phyloP scores from a whole-genome alignment of 2,329 filamentous ascomycete species.

The Clonostachys chloroleuca region DNA sequence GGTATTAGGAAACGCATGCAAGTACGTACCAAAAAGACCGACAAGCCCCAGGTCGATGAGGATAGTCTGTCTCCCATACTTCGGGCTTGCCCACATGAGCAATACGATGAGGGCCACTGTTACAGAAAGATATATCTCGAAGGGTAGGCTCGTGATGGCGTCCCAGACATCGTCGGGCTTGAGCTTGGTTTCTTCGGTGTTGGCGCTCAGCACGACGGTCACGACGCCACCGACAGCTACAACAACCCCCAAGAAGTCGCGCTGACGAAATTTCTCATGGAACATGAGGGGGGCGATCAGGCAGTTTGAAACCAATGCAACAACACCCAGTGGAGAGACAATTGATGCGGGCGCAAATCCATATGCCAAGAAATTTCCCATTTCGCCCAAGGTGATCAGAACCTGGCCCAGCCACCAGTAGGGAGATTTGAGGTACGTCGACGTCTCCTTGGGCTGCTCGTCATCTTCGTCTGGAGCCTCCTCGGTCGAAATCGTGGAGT shows the following conservation, averaged over 20 bases:
- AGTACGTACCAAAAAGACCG: slow-evolving; percentile 75
- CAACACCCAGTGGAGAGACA: slow-evolving; percentile 93
- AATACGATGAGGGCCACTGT: slow-evolving; percentile 68
- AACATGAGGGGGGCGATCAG: slow-evolving; percentile 93
- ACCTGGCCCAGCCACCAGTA: slow-evolving; percentile 97
- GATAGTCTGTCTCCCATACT: slow-evolving; percentile 81
- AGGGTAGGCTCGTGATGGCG: slow-evolving; percentile 82
- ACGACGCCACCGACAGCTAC: slow-evolving; percentile 86
- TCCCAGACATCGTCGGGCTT: slow-evolving; percentile 87
- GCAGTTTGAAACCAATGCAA: slow-evolving; percentile 93
- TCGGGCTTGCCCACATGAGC: slow-evolving; percentile 78
- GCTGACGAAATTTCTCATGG: slow-evolving; percentile 79
- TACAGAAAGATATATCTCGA: slow-evolving; percentile 83
- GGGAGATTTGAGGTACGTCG: slow-evolving; percentile 80
- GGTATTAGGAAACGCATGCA: no score
- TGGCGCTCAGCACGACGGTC: slow-evolving; percentile 88
- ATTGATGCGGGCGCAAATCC: slow-evolving; percentile 97
- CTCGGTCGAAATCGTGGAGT: slow-evolving; percentile 25
- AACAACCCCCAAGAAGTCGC: slow-evolving; percentile 84
- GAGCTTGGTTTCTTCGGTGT: slow-evolving; percentile 82
- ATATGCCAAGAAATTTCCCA: slow-evolving; percentile 95
- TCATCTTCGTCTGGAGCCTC: slow-evolving; percentile 9
- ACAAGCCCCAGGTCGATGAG: slow-evolving; percentile 91
- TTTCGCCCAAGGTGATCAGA: slow-evolving; percentile 88
- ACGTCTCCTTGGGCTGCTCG: slow-evolving; percentile 41